phyloP scores from a whole-genome alignment of 2,329 filamentous ascomycete species.

The Cercospora citrullina region DNA sequence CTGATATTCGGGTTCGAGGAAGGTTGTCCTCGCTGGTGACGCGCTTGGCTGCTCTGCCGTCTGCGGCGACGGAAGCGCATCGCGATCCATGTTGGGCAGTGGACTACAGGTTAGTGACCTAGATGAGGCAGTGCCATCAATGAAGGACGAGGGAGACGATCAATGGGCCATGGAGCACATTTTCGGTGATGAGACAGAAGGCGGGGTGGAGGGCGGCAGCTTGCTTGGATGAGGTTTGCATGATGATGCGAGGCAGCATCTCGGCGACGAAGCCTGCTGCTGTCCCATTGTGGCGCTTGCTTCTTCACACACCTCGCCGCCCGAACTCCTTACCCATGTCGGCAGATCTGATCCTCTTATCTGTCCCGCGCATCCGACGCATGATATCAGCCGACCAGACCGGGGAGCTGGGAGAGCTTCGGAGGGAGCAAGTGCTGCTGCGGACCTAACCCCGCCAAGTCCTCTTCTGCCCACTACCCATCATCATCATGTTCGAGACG shows the following conservation, averaged over 20 bases:
- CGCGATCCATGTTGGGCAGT: not conserved
- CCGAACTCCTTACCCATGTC: not conserved
- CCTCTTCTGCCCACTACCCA: not conserved
- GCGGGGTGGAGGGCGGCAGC: conserved; percentile 4
- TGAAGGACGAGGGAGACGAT: not conserved
- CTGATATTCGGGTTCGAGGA: conserved; percentile 11
- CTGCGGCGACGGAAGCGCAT: not conserved
- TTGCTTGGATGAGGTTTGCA: not conserved
- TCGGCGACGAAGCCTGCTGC: conserved; percentile 2
- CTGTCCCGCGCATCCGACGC: not conserved
- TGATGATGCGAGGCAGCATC: not conserved
- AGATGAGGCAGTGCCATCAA: not conserved
- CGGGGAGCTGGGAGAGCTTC: not conserved
- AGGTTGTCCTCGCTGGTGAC: not conserved
- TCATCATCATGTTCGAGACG: not conserved
- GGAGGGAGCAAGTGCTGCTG: not conserved
- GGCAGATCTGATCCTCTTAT: not conserved
- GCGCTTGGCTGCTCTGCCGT: not conserved
- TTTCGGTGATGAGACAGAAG: not conserved
- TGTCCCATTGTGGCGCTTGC: not conserved
- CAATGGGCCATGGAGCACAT: not conserved
- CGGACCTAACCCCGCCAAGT: not conserved
- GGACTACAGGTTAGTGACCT: conserved; percentile 5
- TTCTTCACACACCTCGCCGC: not conserved
- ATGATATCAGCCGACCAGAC: not conserved